Evolutionary conservation across 192 early-diverging fungal genomes (phyloP).

Genomic region (Entomortierella beljakovae): DNA sequence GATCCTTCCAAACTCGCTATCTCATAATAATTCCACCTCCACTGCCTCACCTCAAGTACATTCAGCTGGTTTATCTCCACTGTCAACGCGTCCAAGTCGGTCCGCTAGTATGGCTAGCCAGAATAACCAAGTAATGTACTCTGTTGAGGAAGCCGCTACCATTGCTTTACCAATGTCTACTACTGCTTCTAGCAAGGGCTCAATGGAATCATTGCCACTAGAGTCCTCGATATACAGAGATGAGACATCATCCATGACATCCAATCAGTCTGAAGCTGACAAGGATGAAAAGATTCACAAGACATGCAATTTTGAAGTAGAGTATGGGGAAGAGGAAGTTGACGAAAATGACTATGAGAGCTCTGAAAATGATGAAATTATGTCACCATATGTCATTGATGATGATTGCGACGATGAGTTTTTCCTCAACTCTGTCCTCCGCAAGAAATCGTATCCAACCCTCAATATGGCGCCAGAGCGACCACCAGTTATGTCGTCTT

Average conservation of each 20-base stretch:
- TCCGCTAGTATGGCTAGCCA: conserved; percentile 20
- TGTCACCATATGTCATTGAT: conserved; percentile 47
- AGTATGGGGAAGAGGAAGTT: conserved; percentile 12
- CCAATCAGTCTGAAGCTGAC: conserved; percentile 4
- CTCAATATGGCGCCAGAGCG: not conserved
- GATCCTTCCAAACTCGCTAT: conserved; percentile 26
- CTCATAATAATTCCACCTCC: not conserved
- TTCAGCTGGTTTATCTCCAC: conserved; percentile 7
- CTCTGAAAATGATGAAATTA: not conserved
- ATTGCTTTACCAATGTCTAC: not conserved
- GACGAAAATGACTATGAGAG: not conserved
- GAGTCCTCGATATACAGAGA: not conserved
- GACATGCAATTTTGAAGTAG: conserved; percentile 1
- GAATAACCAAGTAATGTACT: not conserved
- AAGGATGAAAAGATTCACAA: not conserved
- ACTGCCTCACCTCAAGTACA: not conserved
- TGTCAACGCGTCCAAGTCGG: conserved; percentile 21
- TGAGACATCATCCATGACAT: not conserved
- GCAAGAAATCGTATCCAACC: conserved; percentile 6
- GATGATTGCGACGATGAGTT: conserved; percentile 42
- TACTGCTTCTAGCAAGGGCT: conserved; percentile 14
- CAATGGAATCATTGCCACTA: conserved; percentile 21
- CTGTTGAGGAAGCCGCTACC: not conserved
- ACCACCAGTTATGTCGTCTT: conserved; percentile 17
- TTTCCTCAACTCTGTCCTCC: conserved; percentile 51